phyloP scores from a whole-genome alignment of 1,139 yeast species.

The Groenewaldozyma sp. region DNA sequence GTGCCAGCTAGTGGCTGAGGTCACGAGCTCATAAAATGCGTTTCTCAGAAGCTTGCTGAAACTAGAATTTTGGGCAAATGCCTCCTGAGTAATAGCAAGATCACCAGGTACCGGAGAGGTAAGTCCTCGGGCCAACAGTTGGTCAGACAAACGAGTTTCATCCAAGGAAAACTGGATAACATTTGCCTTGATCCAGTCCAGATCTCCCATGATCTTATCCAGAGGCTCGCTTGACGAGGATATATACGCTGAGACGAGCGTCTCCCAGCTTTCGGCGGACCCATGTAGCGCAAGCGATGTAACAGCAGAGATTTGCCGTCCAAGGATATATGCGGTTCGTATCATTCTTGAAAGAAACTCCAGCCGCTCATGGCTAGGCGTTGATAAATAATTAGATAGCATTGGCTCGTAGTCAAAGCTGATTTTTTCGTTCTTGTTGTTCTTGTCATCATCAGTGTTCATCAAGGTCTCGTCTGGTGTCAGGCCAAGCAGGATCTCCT shows the following conservation, averaged over 20 bases:
- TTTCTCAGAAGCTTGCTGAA: constrained; percentile 12
- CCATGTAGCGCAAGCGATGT: neutral
- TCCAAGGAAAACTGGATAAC: neutral
- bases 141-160: neutral
- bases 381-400: neutral
- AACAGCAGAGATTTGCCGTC: constrained; percentile 3
- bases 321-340: constrained; percentile 7
- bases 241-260: neutral
- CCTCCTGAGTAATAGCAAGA: constrained; percentile 17
- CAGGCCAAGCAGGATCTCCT: neutral
- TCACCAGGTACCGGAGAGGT: neutral
- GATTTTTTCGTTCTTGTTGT: neutral
- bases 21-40: constrained; percentile 23
- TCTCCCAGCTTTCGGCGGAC: neutral
- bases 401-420: neutral
- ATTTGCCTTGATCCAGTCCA: neutral
- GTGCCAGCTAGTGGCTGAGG: constrained; percentile 27
- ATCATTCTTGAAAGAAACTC: constrained; percentile 8
- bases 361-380: neutral
- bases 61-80: constrained; percentile 8
- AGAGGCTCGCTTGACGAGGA: neutral
- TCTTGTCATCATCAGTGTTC: neutral
- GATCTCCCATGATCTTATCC: neutral
- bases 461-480: too few species aligned
- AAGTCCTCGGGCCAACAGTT: neutral